phyloP scores from a whole-genome alignment of 345 rosid genomes.

The Firmiana major region DNA sequence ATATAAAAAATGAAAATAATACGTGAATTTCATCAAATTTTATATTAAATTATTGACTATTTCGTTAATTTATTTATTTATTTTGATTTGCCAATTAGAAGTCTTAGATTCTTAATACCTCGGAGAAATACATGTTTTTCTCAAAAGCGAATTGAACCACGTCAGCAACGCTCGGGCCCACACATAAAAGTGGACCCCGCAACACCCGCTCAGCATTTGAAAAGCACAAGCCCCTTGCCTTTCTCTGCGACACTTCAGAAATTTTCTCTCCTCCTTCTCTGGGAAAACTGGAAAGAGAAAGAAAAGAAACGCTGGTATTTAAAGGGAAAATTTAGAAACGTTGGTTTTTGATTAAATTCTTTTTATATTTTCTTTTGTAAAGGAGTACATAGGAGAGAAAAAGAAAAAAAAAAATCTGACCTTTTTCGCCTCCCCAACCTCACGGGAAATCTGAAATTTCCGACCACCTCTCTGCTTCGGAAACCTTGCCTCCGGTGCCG shows the following conservation, averaged over 20 bases:
- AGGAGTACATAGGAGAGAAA: background rate
- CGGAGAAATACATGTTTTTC: too few relatives aligned
- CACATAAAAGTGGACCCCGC: slow-evolving; percentile 1
- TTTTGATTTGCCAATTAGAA: too few relatives aligned
- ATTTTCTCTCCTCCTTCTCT: background rate
- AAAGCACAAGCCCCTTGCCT: background rate
- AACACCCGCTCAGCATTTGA: background rate
- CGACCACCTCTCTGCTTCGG: slow-evolving; percentile 12
- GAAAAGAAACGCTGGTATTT: background rate
- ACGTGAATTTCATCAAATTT: too few relatives aligned
- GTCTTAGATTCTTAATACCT: too few relatives aligned
- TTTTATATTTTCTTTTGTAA: background rate
- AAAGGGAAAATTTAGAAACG: background rate
- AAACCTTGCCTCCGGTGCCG: slow-evolving; percentile 2
- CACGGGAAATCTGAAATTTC: background rate
- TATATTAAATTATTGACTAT: too few relatives aligned
- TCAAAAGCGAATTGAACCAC: background rate
- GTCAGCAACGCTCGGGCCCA: background rate
- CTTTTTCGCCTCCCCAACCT: too few relatives aligned
- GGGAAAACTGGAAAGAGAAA: background rate
- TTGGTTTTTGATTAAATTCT: background rate
- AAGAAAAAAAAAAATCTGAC: background rate
- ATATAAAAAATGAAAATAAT: too few relatives aligned
- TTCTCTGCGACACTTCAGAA: background rate
- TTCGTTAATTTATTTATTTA: too few relatives aligned